Evolutionary conservation across 768 basidiomycete species (phyloP), one percentile per base, ranked within the genome.

Genomic region (Cyclocybe cylindracea): DNA sequence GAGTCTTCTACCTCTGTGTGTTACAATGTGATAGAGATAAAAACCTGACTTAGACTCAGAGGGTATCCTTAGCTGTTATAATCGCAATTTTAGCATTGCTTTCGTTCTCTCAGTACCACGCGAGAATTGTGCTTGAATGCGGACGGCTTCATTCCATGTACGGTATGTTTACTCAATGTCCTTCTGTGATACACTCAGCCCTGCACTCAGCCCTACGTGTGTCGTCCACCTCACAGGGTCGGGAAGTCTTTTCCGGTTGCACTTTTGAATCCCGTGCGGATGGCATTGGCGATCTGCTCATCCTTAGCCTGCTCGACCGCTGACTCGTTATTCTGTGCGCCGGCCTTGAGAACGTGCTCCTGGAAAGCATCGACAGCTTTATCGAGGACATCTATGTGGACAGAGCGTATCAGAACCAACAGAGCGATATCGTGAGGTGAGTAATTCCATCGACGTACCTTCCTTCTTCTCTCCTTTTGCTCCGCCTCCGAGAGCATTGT

Each of bases 221-320:
- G n/a, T n/a, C n/a, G n/a, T 24, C 24, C 24, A 5, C 24, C 5
- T 24, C 5, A 24, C 24, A 24, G 5, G 24, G 2, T 24, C 24
- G 62, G 61, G 38, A 62, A 55, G 13, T 65, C 65, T 39, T 51
- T 60, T 7, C 64, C 66, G 8, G 66, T 61, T 10, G 55, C 44
- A 24, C 36, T 54, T 55, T 64, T 57, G 54, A 59, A 67, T 42
- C 48, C 37, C 13, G 39, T 19, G 9, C 67, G 57, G 42, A 70
- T 62, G 10, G 60, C 52, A 51, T 67, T 60, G 41, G 60, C 55
- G 57, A 69, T 66, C 51, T 59, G 50, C 54, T 66, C 60, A 51
- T 69, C 68, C 53, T 69, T 70, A 41, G 54, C 43, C 54, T 70
- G 65, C 58, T 69, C 69, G 41, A 59, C 35, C 1, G 64, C 63